phyloP scores from a whole-genome alignment of 768 basidiomycete species.

The Suillus lakei region DNA sequence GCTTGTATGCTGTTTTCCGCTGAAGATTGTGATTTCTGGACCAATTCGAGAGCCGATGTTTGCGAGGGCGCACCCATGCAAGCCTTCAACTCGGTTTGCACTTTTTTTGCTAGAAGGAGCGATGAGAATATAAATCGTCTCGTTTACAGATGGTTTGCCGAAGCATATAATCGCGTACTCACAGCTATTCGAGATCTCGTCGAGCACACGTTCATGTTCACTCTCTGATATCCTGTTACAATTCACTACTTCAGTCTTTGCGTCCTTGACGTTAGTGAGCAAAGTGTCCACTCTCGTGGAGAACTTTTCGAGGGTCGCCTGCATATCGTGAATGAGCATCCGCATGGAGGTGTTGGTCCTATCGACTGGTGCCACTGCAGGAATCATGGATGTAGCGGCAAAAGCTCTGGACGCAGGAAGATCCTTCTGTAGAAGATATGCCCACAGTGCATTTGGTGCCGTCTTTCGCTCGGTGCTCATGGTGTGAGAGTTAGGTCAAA shows the following conservation, averaged over 20 bases:
- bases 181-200: constrained; percentile 63
- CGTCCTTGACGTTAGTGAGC: constrained; percentile 51
- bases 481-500: not conserved
- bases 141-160: constrained; percentile 21
- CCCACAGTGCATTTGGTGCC: constrained; percentile 47
- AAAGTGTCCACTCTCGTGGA: constrained; percentile 60
- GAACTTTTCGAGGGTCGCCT: constrained; percentile 71
- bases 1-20: constrained; percentile 44
- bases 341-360: constrained; percentile 73
- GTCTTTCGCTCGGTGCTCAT: constrained; percentile 11
- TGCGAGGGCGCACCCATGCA: constrained; percentile 64
- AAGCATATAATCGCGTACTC: constrained; percentile 25
- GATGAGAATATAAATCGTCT: constrained; percentile 16
- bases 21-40: constrained; percentile 46
- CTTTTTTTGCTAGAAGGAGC: constrained; percentile 56
- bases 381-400: constrained; percentile 25
- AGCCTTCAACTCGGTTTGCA: constrained; percentile 63
- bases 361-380: constrained; percentile 58
- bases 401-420: constrained; percentile 25
- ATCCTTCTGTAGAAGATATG: constrained; percentile 57
- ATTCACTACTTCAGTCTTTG: constrained; percentile 55
- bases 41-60: constrained; percentile 38
- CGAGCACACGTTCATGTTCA: constrained; percentile 59
- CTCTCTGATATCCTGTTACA: constrained; percentile 62
- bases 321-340: constrained; percentile 75